phyloP scores from a whole-genome alignment of 805 yeast genomes.

The Scheffersomyces coipomensis region DNA sequence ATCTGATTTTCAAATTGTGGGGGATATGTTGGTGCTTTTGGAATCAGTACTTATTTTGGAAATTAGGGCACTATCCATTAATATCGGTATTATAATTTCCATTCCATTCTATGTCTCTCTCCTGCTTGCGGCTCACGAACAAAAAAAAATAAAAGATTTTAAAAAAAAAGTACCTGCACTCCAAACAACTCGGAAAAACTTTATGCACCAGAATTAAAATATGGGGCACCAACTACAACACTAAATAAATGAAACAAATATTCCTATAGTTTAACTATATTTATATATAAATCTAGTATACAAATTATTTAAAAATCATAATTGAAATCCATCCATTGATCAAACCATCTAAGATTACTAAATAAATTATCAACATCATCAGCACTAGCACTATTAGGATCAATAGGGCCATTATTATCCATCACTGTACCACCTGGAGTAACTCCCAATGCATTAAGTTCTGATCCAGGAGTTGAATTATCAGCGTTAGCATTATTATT shows the following conservation, averaged over 20 bases:
- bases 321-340: slow-evolving; percentile 45
- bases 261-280: too few species aligned
- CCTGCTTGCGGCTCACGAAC: too few species aligned
- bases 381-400: not conserved
- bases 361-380: slow-evolving; percentile 29
- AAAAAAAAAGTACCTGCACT: not conserved
- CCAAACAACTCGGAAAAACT: slow-evolving; percentile 1
- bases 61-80: too few species aligned
- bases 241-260: too few species aligned
- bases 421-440: not conserved
- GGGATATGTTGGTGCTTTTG: too few species aligned
- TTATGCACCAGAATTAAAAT: not conserved
- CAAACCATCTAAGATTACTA: slow-evolving; percentile 54
- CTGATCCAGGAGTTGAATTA: not conserved
- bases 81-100: too few species aligned
- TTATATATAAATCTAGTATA: too few species aligned
- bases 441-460: not conserved
- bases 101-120: too few species aligned
- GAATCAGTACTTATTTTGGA: too few species aligned
- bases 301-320: slow-evolving; percentile 5
- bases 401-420: slow-evolving; percentile 1
- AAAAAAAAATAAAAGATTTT: not conserved
- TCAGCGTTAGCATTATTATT: not conserved
- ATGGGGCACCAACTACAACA: not conserved
- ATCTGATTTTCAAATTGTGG: too few species aligned